A percentile compares a stretch with the other conserved stretches of the same genome.
phyloP scores from a whole-genome alignment of 2,329 filamentous ascomycete species.

The Ophiocordyceps robertsii region DNA sequence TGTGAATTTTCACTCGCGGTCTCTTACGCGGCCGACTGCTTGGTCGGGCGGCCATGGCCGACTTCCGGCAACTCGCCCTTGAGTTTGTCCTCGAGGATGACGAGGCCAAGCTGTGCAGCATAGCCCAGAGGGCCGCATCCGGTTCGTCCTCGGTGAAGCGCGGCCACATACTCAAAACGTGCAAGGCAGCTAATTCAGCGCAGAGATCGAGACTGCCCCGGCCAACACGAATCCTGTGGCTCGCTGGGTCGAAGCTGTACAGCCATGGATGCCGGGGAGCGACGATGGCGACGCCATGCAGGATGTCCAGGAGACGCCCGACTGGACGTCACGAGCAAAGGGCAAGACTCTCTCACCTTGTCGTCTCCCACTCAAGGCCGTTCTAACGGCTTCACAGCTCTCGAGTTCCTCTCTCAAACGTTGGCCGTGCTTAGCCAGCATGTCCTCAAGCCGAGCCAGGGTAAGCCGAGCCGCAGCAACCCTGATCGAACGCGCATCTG shows the following conservation, averaged over 20 bases:
- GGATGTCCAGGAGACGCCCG: constrained; percentile 28
- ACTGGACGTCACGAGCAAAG: constrained; percentile 40
- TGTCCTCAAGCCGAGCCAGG: constrained; percentile 35
- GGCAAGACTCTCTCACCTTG: constrained; percentile 15
- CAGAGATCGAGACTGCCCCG: constrained; percentile 31
- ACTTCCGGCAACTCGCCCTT: constrained; percentile 37
- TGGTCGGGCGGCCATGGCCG: constrained; percentile 26
- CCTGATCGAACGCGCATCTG: neutral
- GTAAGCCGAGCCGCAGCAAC: constrained; percentile 13
- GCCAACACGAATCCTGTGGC: constrained; percentile 32
- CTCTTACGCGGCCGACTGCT: no score
- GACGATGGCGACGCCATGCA: constrained; percentile 20
- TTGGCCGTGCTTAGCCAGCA: constrained; percentile 32
- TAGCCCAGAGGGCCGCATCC: constrained; percentile 32
- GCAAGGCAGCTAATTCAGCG: neutral
- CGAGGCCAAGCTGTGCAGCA: constrained; percentile 21
- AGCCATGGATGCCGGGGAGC: constrained; percentile 37
- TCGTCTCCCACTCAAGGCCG: neutral
- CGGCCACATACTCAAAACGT: neutral
- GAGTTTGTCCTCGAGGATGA: constrained; percentile 41
- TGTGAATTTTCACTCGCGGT: no score
- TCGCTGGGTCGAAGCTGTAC: constrained; percentile 41
- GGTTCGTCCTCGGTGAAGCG: constrained; percentile 11
- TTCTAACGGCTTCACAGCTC: constrained; percentile 19
- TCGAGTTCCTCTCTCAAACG: constrained; percentile 43